Conservation (phyloP, 768 basidiomycete species). For the Russula sp. region DNA sequence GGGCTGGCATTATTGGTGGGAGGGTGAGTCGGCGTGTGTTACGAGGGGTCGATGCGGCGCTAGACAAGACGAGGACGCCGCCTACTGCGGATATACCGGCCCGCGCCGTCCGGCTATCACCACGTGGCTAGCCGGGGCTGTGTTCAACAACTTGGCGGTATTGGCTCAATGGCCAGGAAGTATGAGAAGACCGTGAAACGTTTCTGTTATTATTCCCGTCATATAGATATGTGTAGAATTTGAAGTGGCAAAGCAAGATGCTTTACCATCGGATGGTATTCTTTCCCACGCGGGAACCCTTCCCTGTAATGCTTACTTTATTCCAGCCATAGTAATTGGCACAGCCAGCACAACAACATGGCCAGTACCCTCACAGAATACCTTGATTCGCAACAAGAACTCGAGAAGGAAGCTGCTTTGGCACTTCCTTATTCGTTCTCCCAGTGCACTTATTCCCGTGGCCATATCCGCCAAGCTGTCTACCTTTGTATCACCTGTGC, state of each 20-base stretch:
- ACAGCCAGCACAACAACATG: neutral
- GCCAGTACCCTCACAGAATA: slow-evolving; percentile 34
- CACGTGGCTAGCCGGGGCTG: neutral
- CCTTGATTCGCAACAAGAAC: slow-evolving; percentile 36
- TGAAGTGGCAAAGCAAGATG: neutral
- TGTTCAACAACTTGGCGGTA: neutral
- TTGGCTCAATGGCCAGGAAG: neutral
- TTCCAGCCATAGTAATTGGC: neutral
- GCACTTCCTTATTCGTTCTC: slow-evolving; percentile 46
- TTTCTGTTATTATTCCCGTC: neutral
- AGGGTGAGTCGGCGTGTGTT: slow-evolving; percentile 14
- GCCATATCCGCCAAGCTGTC: slow-evolving; percentile 62
- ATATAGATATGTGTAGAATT: neutral
- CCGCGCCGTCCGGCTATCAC: neutral
- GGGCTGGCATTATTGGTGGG: slow-evolving; percentile 14
- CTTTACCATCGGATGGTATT: neutral
- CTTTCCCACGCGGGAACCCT: neutral
- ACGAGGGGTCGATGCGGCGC: slow-evolving; percentile 8
- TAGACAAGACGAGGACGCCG: slow-evolving; percentile 15
- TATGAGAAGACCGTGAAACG: neutral
- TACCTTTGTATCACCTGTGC: slow-evolving; percentile 79
- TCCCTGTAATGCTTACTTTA: neutral
- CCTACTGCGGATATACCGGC: neutral
- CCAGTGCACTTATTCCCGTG: slow-evolving; percentile 42
- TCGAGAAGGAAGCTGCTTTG: slow-evolving; percentile 41